A percentile compares a stretch with the other conserved stretches of the same genome.
phyloP scores from a whole-genome alignment of 2,329 filamentous ascomycete species.

The Colletotrichum truncatum region DNA sequence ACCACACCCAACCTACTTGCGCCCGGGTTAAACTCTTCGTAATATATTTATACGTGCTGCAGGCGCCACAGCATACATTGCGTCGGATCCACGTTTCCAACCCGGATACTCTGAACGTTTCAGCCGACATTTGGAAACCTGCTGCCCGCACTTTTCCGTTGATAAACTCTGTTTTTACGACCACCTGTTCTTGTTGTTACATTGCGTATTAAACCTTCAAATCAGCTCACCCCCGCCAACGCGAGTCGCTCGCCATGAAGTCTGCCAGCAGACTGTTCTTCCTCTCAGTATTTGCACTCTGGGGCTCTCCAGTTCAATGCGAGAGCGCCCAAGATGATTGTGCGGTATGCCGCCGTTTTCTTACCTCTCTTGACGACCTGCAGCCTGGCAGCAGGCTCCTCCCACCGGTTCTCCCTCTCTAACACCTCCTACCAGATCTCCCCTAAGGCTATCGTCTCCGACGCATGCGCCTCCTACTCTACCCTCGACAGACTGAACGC shows the following conservation, averaged over 20 bases:
- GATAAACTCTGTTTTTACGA: not conserved
- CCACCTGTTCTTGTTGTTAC: not conserved
- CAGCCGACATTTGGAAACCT: slow-evolving; percentile 26
- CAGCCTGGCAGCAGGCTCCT: slow-evolving; percentile 30
- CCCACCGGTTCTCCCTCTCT: slow-evolving; percentile 44
- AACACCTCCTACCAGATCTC: slow-evolving; percentile 74
- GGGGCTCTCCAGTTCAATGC: slow-evolving; percentile 58
- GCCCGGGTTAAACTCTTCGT: slow-evolving; percentile 3
- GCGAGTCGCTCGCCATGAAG: slow-evolving; percentile 51
- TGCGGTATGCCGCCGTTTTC: slow-evolving; percentile 54
- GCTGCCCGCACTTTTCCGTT: slow-evolving; percentile 3
- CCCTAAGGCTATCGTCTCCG: slow-evolving; percentile 86
- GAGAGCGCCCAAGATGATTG: slow-evolving; percentile 57
- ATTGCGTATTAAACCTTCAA: not conserved
- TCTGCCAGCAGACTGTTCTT: slow-evolving; percentile 64
- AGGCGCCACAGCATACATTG: slow-evolving; percentile 1
- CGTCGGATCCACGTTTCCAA: not conserved
- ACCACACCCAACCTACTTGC: slow-evolving; percentile 13
- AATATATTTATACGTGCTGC: not conserved
- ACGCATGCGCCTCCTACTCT: slow-evolving; percentile 93
- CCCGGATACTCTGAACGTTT: slow-evolving; percentile 22
- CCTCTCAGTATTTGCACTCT: slow-evolving; percentile 65
- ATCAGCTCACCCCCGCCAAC: not conserved
- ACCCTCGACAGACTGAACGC: slow-evolving; percentile 87
- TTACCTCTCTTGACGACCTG: slow-evolving; percentile 28